A percentile compares a stretch with the other conserved stretches of the same genome.
phyloP scores from a whole-genome alignment of 2,329 filamentous ascomycete genomes.

The Cytospora mali region DNA sequence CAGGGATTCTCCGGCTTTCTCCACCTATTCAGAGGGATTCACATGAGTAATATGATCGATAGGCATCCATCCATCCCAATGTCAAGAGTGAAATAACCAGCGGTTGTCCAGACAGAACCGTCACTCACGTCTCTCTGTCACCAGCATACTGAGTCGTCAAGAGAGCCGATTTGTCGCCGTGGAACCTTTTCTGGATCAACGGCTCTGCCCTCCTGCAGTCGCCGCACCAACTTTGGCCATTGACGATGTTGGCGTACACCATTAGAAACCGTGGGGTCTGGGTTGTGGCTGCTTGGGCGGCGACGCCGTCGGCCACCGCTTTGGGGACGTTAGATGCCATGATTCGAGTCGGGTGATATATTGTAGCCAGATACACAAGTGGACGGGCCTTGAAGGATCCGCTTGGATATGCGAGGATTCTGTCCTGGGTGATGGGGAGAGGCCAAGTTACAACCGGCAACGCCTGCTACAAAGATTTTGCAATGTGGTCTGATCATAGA shows the following conservation, averaged over 20 bases:
- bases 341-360: not conserved
- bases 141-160: slow-evolving; percentile 32
- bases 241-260: slow-evolving; percentile 33
- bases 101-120: too few species aligned
- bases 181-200: slow-evolving; percentile 33
- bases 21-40: slow-evolving; percentile 30
- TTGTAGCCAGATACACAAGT: too few species aligned
- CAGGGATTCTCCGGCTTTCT: slow-evolving; percentile 32
- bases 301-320: slow-evolving; percentile 18
- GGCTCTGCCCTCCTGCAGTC: slow-evolving; percentile 35
- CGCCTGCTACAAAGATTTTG: not conserved
- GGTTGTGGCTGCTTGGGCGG: slow-evolving; percentile 19
- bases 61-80: not conserved
- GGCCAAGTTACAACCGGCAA: not conserved
- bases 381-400: not conserved
- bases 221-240: slow-evolving; percentile 34
- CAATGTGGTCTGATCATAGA: slow-evolving; percentile 3
- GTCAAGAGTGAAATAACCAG: not conserved
- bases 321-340: slow-evolving; percentile 9
- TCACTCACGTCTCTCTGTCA: slow-evolving; percentile 32
- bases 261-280: slow-evolving; percentile 31
- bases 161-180: slow-evolving; percentile 17
- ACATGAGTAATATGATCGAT: not conserved
- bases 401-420: not conserved
- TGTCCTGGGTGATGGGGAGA: not conserved